Conservation (phyloP, 352 stramenopile species). For the Phytophthora cactorum region DNA sequence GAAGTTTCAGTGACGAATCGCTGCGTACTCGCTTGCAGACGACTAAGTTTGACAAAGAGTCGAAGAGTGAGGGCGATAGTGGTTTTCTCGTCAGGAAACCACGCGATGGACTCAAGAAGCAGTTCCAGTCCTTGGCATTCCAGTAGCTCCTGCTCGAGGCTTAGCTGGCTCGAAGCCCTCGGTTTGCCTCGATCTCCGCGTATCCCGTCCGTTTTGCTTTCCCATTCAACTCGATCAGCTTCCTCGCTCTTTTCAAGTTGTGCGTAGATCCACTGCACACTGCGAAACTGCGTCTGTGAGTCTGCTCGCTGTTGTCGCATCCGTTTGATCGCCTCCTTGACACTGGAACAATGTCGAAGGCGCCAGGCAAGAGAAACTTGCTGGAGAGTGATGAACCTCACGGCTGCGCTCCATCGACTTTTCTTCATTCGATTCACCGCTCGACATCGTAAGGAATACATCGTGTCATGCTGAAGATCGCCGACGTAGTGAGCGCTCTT, state of each 20-base stretch:
- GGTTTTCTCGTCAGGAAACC: constrained; percentile 23
- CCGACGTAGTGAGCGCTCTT: constrained; percentile 43
- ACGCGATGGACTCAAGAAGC: constrained; percentile 35
- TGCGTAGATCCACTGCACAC: constrained; percentile 60
- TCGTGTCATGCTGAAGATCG: constrained; percentile 34
- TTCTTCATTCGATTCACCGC: constrained; percentile 55
- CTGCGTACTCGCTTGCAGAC: constrained; percentile 34
- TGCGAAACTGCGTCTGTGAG: constrained; percentile 34
- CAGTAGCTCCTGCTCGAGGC: constrained; percentile 42
- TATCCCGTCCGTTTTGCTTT: constrained; percentile 28
- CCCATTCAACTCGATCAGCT: constrained; percentile 26
- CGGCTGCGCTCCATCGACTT: constrained; percentile 56
- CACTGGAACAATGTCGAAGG: constrained; percentile 51
- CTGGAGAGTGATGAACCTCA: constrained; percentile 58
- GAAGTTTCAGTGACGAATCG: constrained; percentile 26
- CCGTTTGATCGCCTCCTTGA: constrained; percentile 50
- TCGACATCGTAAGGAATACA: constrained; percentile 65
- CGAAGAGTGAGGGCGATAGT: constrained; percentile 38
- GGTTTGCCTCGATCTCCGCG: constrained; percentile 17
- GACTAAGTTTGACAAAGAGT: constrained; percentile 38
- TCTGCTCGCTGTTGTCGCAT: constrained; percentile 43
- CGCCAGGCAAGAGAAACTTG: constrained; percentile 64
- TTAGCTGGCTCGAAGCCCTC: constrained; percentile 9
- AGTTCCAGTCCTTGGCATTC: constrained; percentile 33
- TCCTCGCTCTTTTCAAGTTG: constrained; percentile 43